Evolutionary conservation across 495 filamentous ascomycete genomes (phyloP).

Genomic region (Aspergillus homomorphus): DNA sequence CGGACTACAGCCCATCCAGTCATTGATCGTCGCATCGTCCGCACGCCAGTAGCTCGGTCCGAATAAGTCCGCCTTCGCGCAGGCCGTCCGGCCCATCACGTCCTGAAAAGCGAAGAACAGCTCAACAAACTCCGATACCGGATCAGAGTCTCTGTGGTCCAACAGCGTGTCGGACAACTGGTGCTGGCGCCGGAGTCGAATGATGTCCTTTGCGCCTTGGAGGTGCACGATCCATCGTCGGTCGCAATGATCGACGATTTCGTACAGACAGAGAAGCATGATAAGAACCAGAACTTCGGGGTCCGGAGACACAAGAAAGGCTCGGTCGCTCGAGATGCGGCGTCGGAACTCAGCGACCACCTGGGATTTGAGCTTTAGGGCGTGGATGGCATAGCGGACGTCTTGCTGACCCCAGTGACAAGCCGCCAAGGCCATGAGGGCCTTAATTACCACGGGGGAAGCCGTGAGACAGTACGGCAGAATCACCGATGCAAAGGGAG

Average conservation of each 20-base stretch:
- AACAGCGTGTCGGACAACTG: neutral
- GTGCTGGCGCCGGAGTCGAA: conserved; percentile 16
- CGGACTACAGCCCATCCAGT: conserved; percentile 23
- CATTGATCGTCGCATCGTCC: conserved; percentile 11
- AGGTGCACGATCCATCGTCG: conserved; percentile 24
- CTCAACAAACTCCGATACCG: conserved; percentile 13
- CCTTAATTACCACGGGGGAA: conserved; percentile 5
- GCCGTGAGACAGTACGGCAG: conserved; percentile 12
- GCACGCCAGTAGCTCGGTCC: conserved; percentile 21
- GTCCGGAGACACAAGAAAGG: neutral
- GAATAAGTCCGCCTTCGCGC: conserved; percentile 23
- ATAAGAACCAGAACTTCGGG: conserved; percentile 22
- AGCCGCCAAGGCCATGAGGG: conserved; percentile 15
- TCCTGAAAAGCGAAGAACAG: conserved; percentile 28
- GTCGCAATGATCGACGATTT: conserved; percentile 25
- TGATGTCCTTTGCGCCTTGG: conserved; percentile 23
- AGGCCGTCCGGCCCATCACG: conserved; percentile 26
- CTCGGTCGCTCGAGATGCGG: neutral
- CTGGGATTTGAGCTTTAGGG: conserved; percentile 12
- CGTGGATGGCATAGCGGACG: conserved; percentile 2
- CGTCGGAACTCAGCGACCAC: conserved; percentile 3
- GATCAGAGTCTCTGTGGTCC: neutral
- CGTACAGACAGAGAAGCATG: conserved; percentile 25
- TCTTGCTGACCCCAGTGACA: conserved; percentile 19
- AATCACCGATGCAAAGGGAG: conserved; percentile 18